These are phyloP conservation scores for Gomphus bonarii DNA, from an alignment of 1,284 basidiomycete species.

Conservation along the genomic window DNA sequence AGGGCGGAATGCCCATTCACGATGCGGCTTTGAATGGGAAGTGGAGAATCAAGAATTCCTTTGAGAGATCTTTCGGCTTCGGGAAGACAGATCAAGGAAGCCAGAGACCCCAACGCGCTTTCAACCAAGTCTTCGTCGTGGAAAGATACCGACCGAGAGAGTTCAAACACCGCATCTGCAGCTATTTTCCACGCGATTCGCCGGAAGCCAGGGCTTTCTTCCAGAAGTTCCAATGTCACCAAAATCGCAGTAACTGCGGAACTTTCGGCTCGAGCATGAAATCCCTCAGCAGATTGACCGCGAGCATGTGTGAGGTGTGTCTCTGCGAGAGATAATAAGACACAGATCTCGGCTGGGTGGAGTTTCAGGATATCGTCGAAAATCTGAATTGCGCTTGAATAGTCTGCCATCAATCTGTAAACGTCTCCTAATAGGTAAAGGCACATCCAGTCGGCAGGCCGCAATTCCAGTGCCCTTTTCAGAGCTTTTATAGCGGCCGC, in stretches of 20 bases:
- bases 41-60: conserved; percentile 29
- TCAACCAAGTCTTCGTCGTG: conserved; percentile 30
- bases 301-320: conserved; percentile 67
- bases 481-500: conserved; percentile 88
- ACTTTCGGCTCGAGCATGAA: conserved; percentile 61
- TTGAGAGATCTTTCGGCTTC: conserved; percentile 26
- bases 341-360: conserved; percentile 58
- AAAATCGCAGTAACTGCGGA: conserved; percentile 57
- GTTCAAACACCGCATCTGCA: conserved; percentile 66
- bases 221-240: conserved; percentile 46
- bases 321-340: conserved; percentile 67
- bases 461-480: conserved; percentile 58
- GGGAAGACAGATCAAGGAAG: conserved; percentile 25
- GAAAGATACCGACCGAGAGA: conserved; percentile 41
- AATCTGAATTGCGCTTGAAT: conserved; percentile 61
- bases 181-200: conserved; percentile 80
- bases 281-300: conserved; percentile 57
- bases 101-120: conserved; percentile 26
- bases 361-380: conserved; percentile 50
- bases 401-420: conserved; percentile 71
- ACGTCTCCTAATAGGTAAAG: conserved; percentile 82
- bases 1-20: conserved; percentile 33
- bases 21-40: conserved; percentile 15
- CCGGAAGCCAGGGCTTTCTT: conserved; percentile 50
- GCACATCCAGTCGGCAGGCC: conserved; percentile 75